phyloP scores from a whole-genome alignment of 2,329 filamentous ascomycete species.

The Paraconiothyrium sp. region DNA sequence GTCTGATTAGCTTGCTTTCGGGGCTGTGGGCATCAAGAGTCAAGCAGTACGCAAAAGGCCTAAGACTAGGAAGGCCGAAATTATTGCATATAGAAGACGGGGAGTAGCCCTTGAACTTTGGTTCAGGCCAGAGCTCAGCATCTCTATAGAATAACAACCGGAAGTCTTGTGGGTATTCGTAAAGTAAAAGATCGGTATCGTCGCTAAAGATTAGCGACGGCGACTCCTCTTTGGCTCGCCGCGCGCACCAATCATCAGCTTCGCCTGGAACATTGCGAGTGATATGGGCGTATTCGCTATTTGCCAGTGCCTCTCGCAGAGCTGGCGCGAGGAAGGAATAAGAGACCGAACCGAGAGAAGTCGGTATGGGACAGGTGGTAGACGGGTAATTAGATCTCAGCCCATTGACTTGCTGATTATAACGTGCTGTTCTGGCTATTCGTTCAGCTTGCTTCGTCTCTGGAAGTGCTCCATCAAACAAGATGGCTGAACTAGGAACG shows the following conservation, averaged over 20 bases:
- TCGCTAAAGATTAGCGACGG: conserved; percentile 76
- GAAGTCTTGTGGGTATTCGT: conserved; percentile 71
- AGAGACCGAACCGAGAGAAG: conserved; percentile 51
- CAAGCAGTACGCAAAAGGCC: conserved; percentile 54
- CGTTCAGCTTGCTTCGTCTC: conserved; percentile 70
- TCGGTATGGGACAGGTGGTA: conserved; percentile 38
- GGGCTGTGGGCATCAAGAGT: conserved; percentile 41
- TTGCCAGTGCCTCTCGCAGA: conserved; percentile 74
- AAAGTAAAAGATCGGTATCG: conserved; percentile 87
- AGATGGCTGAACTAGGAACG: conserved; percentile 65
- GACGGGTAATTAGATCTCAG: conserved; percentile 52
- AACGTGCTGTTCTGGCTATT: conserved; percentile 67
- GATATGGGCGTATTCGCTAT: conserved; percentile 52
- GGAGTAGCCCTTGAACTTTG: conserved; percentile 51
- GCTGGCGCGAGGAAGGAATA: conserved; percentile 80
- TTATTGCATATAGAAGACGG: conserved; percentile 56
- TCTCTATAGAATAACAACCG: conserved; percentile 75
- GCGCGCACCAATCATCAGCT: conserved; percentile 83
- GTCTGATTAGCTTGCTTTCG: conserved; percentile 36
- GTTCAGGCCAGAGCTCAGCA: conserved; percentile 55
- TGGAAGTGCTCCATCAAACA: conserved; percentile 88
- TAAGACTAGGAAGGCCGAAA: conserved; percentile 54
- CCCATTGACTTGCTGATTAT: conserved; percentile 64
- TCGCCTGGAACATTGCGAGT: conserved; percentile 79
- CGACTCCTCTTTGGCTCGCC: conserved; percentile 63